These are phyloP conservation scores for Venturia pyrina DNA, from an alignment of 2,329 filamentous ascomycete genomes.

Conservation along the genomic window DNA sequence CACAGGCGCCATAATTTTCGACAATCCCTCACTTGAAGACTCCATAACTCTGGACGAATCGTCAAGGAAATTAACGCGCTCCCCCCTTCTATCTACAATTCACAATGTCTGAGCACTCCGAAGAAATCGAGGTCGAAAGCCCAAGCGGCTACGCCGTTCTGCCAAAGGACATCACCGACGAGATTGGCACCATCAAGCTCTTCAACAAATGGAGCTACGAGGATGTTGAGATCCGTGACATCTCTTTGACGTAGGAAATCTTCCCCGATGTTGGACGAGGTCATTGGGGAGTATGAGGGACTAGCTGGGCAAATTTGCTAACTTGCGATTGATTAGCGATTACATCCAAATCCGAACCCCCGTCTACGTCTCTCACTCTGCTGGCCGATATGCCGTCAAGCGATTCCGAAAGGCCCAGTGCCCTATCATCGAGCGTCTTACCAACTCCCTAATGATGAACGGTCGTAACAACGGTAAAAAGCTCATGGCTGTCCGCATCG, in stretches of 20 bases:
- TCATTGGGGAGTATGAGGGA: slow-evolving; percentile 1
- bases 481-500: slow-evolving; percentile 99
- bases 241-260: slow-evolving; percentile 91
- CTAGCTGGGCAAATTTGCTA: slow-evolving; percentile 18
- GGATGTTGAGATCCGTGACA: slow-evolving; percentile 99
- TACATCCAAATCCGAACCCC: slow-evolving; percentile 99
- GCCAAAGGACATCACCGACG: slow-evolving; percentile 82
- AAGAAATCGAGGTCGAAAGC: slow-evolving; percentile 81
- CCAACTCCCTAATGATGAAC: slow-evolving; percentile 99
- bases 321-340: slow-evolving; percentile 55
- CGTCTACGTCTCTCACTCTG: slow-evolving; percentile 98
- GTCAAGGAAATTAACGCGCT: slow-evolving; percentile 14
- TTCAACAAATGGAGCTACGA: slow-evolving; percentile 99
- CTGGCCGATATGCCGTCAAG: slow-evolving; percentile 97
- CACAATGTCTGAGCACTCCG: slow-evolving; percentile 72
- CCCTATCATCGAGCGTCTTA: slow-evolving; percentile 97
- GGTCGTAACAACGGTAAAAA: slow-evolving; percentile 99
- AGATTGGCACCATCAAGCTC: slow-evolving; percentile 88
- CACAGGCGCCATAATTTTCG: slow-evolving; percentile 9
- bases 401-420: slow-evolving; percentile 99
- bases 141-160: slow-evolving; percentile 67
- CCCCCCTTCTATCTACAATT: not conserved
- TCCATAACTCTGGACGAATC: slow-evolving; percentile 13
- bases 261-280: not conserved
- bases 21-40: slow-evolving; percentile 15